Evolutionary conservation across 345 rosid genomes (phyloP), one percentile per base, ranked within the genome.

Genomic region (Arabidopsis suecica): DNA sequence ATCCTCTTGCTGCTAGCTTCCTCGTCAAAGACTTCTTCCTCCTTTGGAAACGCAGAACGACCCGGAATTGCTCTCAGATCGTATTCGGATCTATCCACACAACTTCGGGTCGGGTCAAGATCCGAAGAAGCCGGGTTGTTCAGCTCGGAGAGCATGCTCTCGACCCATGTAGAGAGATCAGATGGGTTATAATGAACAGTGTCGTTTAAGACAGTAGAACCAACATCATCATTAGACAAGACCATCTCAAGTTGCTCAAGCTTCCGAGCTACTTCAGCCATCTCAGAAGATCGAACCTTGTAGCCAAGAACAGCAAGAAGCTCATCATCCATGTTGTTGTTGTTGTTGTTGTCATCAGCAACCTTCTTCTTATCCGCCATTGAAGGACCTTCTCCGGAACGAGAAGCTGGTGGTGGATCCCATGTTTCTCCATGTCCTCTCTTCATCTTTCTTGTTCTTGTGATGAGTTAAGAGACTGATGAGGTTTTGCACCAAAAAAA

Each of bases 241-340:
- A 82, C 93, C 86, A 84, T 84, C 84, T 94, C 98, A 20, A 94
- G 86, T 82, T 87, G 91, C 53, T 94, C 97, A 6, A 94, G 84
- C 86, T 94, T 91, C 58, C 83, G 88, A 4, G 98, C 98, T 0
- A 94, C 97, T 41, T 87, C 86, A 3, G 89, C 95, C 96, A 94
- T 94, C 74, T 94, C 97, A 0, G 96, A 85, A 9, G 91, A 80
- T 51, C 87, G 82, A 14, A 94, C 93, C 67, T 85, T 89, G 85
- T 94, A 94, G 6, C 98, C 98, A 73, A 89, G 64, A 62, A 83
- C 96, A 25, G 86, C 97, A 56, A 94, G 82, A 7, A 89, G 81
- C 83, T 94, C 97, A 54, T 93, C 98, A 57, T 94, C 98, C 96
- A 89, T 82, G 68, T 71, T 93, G 82, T 82, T 34, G 10, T 90